A percentile compares a stretch with the other conserved stretches of the same genome.
phyloP scores from a whole-genome alignment of 352 stramenopile genomes.

The Pythium coloratum region DNA sequence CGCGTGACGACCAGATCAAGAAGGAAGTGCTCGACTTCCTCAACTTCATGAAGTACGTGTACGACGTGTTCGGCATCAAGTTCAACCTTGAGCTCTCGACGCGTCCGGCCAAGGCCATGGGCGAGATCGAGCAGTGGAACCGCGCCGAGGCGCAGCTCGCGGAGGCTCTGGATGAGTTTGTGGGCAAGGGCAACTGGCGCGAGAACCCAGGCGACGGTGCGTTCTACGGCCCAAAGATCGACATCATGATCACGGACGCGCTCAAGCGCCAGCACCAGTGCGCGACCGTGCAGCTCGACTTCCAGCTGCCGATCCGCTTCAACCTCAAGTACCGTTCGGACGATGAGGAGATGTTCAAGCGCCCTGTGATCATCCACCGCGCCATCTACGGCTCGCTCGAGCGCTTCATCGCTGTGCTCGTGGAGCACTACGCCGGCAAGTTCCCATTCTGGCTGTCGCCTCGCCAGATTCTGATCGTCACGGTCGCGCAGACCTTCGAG shows the following conservation, averaged over 20 bases:
- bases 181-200: conserved; percentile 93
- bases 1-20: conserved; percentile 94
- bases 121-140: conserved; percentile 93
- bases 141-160: conserved; percentile 81
- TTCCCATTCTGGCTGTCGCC: conserved; percentile 95
- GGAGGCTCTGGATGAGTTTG: conserved; percentile 72
- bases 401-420: conserved; percentile 98
- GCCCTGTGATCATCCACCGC: conserved; percentile 97
- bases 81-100: conserved; percentile 94
- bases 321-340: conserved; percentile 91
- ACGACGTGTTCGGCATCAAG: conserved; percentile 94
- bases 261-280: conserved; percentile 97
- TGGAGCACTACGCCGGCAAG: conserved; percentile 96
- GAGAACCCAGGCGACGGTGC: conserved; percentile 94
- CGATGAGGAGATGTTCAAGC: conserved; percentile 86
- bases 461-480: conserved; percentile 90
- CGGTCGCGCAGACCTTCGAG: conserved; percentile 68
- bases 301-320: conserved; percentile 97
- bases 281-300: conserved; percentile 98
- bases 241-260: conserved; percentile 97
- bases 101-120: conserved; percentile 94
- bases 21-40: conserved; percentile 94
- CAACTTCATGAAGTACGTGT: conserved; percentile 93
- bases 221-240: conserved; percentile 98
- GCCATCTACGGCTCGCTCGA: conserved; percentile 98